Evolutionary conservation across 495 filamentous ascomycete genomes (phyloP).

Genomic region (Penicillium egyptiacum): DNA sequence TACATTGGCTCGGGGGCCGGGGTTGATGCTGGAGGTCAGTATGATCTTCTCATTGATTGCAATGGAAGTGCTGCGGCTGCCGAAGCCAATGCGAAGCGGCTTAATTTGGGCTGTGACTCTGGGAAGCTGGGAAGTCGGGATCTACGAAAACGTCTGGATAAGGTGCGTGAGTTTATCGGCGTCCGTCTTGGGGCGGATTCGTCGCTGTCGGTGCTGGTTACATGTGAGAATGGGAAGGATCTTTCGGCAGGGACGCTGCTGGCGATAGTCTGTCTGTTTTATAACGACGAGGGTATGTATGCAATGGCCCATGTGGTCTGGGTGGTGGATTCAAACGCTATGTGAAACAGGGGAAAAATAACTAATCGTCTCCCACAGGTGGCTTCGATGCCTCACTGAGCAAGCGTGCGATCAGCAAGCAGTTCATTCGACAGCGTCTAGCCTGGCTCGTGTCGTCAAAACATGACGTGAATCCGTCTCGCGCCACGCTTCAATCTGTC

Average conservation of each 20-base stretch:
- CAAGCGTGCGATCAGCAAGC: conserved; percentile 60
- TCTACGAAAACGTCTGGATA: conserved; percentile 62
- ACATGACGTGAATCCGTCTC: conserved; percentile 74
- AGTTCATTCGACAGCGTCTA: conserved; percentile 70
- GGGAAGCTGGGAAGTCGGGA: conserved; percentile 74
- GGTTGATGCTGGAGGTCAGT: conserved; percentile 22
- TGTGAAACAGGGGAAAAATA: conserved; percentile 19
- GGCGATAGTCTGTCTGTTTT: conserved; percentile 62
- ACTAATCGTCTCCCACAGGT: conserved; percentile 30
- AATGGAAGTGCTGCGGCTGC: conserved; percentile 37
- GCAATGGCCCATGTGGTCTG: background rate
- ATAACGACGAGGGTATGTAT: conserved; percentile 53
- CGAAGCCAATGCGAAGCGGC: conserved; percentile 32
- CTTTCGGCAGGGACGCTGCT: conserved; percentile 63
- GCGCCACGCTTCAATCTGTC: conserved; percentile 79
- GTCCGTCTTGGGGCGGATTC: conserved; percentile 32
- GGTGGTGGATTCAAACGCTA: conserved; percentile 25
- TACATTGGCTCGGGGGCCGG: conserved; percentile 34
- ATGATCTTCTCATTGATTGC: conserved; percentile 50
- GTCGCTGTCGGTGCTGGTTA: conserved; percentile 49
- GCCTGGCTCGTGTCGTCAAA: conserved; percentile 74
- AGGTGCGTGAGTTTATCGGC: conserved; percentile 49
- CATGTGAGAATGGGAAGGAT: conserved; percentile 64
- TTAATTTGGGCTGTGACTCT: conserved; percentile 64
- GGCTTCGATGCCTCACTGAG: conserved; percentile 30